phyloP scores from a whole-genome alignment of 805 yeast genomes.

The Saccharomycopsis vini region DNA sequence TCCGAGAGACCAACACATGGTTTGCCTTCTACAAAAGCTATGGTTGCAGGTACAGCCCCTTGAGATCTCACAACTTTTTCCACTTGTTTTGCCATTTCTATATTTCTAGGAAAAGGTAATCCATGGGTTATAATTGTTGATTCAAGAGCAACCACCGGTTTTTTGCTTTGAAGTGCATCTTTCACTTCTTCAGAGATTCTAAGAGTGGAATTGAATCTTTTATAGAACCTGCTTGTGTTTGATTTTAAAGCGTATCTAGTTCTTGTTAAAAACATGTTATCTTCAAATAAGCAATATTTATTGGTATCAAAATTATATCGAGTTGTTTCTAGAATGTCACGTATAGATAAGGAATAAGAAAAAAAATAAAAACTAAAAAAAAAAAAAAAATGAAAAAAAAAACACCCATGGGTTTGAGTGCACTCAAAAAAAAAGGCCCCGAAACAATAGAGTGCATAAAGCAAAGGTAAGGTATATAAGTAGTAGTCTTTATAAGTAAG shows the following conservation, averaged over 20 bases:
- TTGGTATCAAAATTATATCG: background rate
- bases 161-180: conserved; percentile 47
- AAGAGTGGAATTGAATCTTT: background rate
- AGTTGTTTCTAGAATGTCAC: background rate
- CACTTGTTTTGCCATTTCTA: conserved; percentile 62
- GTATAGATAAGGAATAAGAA: background rate
- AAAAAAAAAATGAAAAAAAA: too few species aligned
- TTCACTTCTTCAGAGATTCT: conserved; percentile 37
- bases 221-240: background rate
- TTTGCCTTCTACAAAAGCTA: conserved; percentile 63
- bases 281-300: background rate
- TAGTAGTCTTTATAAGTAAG: too few species aligned
- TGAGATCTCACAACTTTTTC: conserved; percentile 49
- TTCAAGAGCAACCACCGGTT: conserved; percentile 76
- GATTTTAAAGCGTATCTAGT: background rate
- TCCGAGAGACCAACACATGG: conserved; percentile 59
- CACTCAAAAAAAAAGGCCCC: too few species aligned
- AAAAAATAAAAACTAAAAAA: too few species aligned
- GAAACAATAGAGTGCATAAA: too few species aligned
- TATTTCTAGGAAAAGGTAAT: conserved; percentile 69
- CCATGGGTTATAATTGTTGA: conserved; percentile 89
- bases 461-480: too few species aligned
- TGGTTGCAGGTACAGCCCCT: conserved; percentile 80
- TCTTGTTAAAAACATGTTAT: background rate
- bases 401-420: too few species aligned